phyloP scores from a whole-genome alignment of 176 grass and related monocot species.

The Saccharum spontaneum region DNA sequence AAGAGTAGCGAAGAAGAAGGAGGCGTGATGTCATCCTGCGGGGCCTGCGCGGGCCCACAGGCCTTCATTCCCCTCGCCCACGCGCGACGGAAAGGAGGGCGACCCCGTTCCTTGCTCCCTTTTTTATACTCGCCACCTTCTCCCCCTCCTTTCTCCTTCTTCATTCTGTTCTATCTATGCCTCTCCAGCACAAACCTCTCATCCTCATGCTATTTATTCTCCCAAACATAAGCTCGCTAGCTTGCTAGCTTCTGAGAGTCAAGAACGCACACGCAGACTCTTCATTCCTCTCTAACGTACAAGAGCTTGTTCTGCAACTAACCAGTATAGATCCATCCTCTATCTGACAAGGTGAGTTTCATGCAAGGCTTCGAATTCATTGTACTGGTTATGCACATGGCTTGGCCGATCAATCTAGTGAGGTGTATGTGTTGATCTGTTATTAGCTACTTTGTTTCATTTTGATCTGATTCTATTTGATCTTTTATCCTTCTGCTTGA shows the following conservation, averaged over 20 bases:
- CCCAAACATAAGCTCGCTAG: slow-evolving; percentile 1
- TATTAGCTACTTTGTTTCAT: neutral
- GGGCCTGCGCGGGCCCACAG: slow-evolving; percentile 5
- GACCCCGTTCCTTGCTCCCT: slow-evolving; percentile 39
- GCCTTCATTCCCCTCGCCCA: slow-evolving; percentile 57
- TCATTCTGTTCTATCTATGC: slow-evolving; percentile 4
- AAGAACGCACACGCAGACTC: neutral
- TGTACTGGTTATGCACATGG: slow-evolving; percentile 16
- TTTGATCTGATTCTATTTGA: slow-evolving; percentile 20
- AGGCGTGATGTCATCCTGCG: slow-evolving; percentile 33
- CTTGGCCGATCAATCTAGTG: slow-evolving; percentile 1
- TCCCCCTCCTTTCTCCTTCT: slow-evolving; percentile 37
- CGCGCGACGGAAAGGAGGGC: slow-evolving; percentile 55
- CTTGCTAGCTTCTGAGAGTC: slow-evolving; percentile 10
- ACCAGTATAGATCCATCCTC: neutral
- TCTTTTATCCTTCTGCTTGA: neutral
- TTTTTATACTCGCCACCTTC: slow-evolving; percentile 61
- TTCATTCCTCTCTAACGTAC: slow-evolving; percentile 3
- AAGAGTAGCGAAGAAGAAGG: slow-evolving; percentile 19
- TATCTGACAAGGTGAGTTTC: slow-evolving; percentile 43
- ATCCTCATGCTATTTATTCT: slow-evolving; percentile 35
- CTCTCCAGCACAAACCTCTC: slow-evolving; percentile 14
- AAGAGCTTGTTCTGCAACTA: slow-evolving; percentile 17
- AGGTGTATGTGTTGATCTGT: slow-evolving; percentile 10
- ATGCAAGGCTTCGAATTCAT: neutral